Evolutionary conservation across 306 rosid genomes (phyloP), one percentile per base, ranked within the genome.

Genomic region (Pyrus bretschneideri): DNA sequence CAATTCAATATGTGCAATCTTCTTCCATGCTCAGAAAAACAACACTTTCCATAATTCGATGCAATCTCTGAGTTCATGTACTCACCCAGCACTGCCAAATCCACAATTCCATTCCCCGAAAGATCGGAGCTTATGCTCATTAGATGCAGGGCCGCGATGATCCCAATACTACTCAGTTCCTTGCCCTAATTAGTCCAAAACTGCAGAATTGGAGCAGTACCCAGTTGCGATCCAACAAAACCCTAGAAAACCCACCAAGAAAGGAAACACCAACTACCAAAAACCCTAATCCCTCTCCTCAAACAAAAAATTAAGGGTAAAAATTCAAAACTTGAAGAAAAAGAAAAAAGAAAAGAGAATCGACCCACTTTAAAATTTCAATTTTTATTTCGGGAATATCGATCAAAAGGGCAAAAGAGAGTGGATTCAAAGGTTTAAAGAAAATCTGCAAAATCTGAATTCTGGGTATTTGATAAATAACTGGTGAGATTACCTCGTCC

Each of bases 21-120:
- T 88, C 86, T 88, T 90, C 98, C 93, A 88, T 88, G 87, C 84
- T 81, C 83, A 82, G 13, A 77, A 58, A 79, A 75, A 33, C 84
- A 85, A 65, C 22, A 81, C 64, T 67, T 74, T 78, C 70, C 79
- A 85, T 79, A 83, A 87, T 76, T 83, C 78, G 78, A 87, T 66
- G 84, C 87, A 79, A 82, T 82, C 83, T 74, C 80, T 79, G 67
- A 89, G 83, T 79, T 74, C 73, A 83, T 84, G 76, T 83, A 81
- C 82, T 70, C 87, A 83, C 82, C 42, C 70, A 21, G 79, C 55
- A 75, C 60, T 44, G 73, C 82, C 85, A 73, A 80, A 79, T 62
- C 81, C 87, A 60, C 73, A 75, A 78, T 65, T 79, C 75, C 79
- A 73, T 57, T 61, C 77, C 59, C 9, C 13, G 19, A 63, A 74